Base-by-base conservation (phyloP, 345 rosid species). In the Salix caprea region DNA sequence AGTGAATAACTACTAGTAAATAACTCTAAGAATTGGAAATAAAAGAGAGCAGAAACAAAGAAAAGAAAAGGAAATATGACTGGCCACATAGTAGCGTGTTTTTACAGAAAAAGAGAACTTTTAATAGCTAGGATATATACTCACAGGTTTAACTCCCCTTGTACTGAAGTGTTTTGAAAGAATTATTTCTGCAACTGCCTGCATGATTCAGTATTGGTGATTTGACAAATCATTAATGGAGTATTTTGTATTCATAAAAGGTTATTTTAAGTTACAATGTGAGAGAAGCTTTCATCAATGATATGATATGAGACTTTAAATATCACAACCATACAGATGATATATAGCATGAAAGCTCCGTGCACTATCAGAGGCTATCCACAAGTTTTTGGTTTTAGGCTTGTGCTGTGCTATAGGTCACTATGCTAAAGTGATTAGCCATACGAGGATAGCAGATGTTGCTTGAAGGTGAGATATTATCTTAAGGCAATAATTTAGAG, bases 181-280 rank as follows among this genome's bases (percentile, higher is more conserved):
- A 87, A 90, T 86, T 73, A 89, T 87, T 65, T 91, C 91, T 54
- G 91, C 97, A 76, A 93, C 85, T 72, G 94, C 98, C 97, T 93
- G 91, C 82, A 81, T 78, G 30, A 44, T 61, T 71, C 40, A 5
- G 56, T 66, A 58, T 16, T 52, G 50, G 60, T 69, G 70, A 66
- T 66, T 26, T 32, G 42, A 66, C 62, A 67, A 65, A 76, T 23
- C 10, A 58, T 58, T 18, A 24, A 21, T 71, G 39, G 71, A 19
- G 58, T 46, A 13, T n/a, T 69, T 37, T 14, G 18, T 60, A 32
- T 61, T 67, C 14, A 39, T 67, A 21, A 8, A 24, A 61, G 36
- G 13, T 60, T 23, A 4, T 5, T 52, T 34, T 7, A 5, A 7
- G 8, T 18, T 46, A 21, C 21, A 0, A 21, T 54, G 23, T 54